These are phyloP conservation scores for Aspergillus amoenus DNA, from an alignment of 2,329 filamentous ascomycete species.

Conservation along the genomic window DNA sequence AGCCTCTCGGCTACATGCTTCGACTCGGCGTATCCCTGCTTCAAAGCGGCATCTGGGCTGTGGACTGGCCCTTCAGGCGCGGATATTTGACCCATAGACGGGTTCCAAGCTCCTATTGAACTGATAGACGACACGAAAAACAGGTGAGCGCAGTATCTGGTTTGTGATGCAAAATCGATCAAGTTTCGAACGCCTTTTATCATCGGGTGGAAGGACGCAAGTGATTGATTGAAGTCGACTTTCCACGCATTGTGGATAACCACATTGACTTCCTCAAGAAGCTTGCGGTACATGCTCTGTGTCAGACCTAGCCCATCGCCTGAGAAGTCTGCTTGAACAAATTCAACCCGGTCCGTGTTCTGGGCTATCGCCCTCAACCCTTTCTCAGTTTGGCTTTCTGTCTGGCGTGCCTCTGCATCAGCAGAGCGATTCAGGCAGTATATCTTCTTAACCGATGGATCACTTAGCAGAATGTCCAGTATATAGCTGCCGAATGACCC, in stretches of 20 bases:
- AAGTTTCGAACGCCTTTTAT: conserved; percentile 25
- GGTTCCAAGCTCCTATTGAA: neutral
- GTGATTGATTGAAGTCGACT: conserved; percentile 34
- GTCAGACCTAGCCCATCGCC: conserved; percentile 26
- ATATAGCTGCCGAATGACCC: conserved; percentile 51
- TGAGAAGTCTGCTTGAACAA: conserved; percentile 25
- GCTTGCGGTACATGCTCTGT: conserved; percentile 19
- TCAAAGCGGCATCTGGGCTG: neutral
- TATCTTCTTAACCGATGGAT: conserved; percentile 40
- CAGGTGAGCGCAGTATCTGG: neutral
- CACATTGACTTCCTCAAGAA: conserved; percentile 24
- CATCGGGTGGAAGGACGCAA: conserved; percentile 31
- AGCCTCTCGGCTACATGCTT: neutral
- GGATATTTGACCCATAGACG: neutral
- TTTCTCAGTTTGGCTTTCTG: conserved; percentile 33
- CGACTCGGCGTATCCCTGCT: conserved; percentile 5
- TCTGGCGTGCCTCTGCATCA: conserved; percentile 45
- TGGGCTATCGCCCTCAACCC: conserved; percentile 26
- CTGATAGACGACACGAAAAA: conserved; percentile 7
- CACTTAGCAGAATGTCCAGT: conserved; percentile 37
- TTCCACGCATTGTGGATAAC: conserved; percentile 42
- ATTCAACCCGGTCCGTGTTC: conserved; percentile 36
- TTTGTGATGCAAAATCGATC: neutral
- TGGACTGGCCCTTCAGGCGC: conserved; percentile 5
- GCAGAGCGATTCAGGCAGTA: conserved; percentile 48